Percentiles rank a stretch among this genome's conserved stretches.
Conservation (phyloP, 768 basidiomycete species). For the Cystoderma amianthinum region DNA sequence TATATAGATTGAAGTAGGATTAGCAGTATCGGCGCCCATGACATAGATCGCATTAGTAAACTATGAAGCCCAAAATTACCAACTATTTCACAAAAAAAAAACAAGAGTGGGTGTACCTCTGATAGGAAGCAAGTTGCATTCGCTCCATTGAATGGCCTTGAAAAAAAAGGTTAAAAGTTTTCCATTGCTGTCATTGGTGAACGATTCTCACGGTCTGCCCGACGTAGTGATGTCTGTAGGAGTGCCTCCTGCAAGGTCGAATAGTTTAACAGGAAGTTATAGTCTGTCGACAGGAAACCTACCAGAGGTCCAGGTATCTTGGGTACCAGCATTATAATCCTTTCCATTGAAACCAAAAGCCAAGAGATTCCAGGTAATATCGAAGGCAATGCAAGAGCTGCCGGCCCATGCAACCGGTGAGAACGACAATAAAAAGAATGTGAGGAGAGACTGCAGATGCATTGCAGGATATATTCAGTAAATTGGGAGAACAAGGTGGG, state of each 20-base stretch:
- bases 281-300: conserved; percentile 15
- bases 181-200: not conserved
- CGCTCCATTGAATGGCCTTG: conserved; percentile 56
- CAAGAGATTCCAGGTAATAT: conserved; percentile 74
- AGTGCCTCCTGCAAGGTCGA: conserved; percentile 27
- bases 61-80: conserved; percentile 22
- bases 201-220: conserved; percentile 65
- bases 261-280: conserved; percentile 5
- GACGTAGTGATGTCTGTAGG: conserved; percentile 64
- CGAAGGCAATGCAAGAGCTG: conserved; percentile 64
- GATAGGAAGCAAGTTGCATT: conserved; percentile 71
- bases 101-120: conserved; percentile 30
- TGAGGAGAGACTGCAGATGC: conserved; percentile 3
- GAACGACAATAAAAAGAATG: not conserved
- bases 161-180: too few species aligned
- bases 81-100: not conserved
- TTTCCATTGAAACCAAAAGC: conserved; percentile 80
- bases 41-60: conserved; percentile 86
- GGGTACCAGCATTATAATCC: conserved; percentile 77
- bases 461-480: too few species aligned
- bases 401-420: conserved; percentile 2
- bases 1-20: conserved; percentile 68
- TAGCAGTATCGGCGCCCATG: conserved; percentile 66
- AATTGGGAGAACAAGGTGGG: too few species aligned
- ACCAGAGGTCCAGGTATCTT: conserved; percentile 58